phyloP scores from a whole-genome alignment of 2,329 filamentous ascomycete genomes.

The Whalleya microplaca region DNA sequence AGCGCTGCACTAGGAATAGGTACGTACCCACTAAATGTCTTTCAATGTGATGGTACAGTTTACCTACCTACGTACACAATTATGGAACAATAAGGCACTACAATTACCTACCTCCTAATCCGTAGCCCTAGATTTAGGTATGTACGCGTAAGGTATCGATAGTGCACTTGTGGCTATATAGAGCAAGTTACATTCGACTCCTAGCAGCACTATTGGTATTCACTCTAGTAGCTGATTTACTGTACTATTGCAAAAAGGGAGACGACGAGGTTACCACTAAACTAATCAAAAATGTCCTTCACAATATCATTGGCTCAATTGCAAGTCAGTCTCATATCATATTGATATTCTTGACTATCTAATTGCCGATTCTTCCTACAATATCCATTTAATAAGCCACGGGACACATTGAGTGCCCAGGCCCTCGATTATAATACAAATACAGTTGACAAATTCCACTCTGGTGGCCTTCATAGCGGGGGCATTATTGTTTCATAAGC shows the following conservation, averaged over 20 bases:
- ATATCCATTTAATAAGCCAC: neutral
- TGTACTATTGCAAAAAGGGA: too few species aligned
- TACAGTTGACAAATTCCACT: slow-evolving; percentile 14
- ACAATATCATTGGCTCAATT: neutral
- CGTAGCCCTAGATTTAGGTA: too few species aligned
- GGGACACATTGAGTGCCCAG: slow-evolving; percentile 1
- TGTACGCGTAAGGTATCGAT: too few species aligned
- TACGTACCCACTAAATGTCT: slow-evolving; percentile 3
- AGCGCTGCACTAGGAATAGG: slow-evolving; percentile 2
- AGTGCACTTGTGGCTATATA: too few species aligned
- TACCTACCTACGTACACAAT: too few species aligned
- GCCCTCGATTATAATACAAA: slow-evolving; percentile 25
- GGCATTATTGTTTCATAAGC: slow-evolving; percentile 25
- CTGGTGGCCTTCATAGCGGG: slow-evolving; percentile 16
- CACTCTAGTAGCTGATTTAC: too few species aligned
- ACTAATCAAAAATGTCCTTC: too few species aligned
- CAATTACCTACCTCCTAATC: too few species aligned
- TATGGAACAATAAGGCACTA: slow-evolving; percentile 9
- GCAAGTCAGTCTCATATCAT: slow-evolving; percentile 11
- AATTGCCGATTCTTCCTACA: slow-evolving; percentile 7
- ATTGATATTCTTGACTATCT: slow-evolving; percentile 27
- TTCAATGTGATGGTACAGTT: too few species aligned
- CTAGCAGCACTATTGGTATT: too few species aligned
- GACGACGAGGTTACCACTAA: too few species aligned
- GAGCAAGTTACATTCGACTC: too few species aligned